These are phyloP conservation scores for Waitea zeae DNA, from an alignment of 1,284 basidiomycete species.

Conservation along the genomic window DNA sequence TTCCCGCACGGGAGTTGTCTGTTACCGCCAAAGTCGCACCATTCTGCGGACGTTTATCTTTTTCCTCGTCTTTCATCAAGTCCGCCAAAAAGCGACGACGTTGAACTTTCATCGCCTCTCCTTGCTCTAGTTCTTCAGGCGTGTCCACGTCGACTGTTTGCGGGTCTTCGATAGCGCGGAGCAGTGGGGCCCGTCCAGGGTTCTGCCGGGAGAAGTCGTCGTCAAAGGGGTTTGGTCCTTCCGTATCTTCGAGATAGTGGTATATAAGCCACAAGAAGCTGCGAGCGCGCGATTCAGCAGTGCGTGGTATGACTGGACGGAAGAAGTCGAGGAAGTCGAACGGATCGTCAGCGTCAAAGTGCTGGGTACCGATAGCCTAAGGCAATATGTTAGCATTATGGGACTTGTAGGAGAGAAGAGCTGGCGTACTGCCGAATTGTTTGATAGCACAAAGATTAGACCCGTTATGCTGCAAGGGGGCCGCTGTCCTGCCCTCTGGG, in stretches of 20 bases:
- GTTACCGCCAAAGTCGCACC: too few species aligned
- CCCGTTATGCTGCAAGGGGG: constrained; percentile 48
- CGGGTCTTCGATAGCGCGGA: constrained; percentile 32
- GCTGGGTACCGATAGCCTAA: constrained; percentile 34
- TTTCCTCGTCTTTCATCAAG: too few species aligned
- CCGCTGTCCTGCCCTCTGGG: constrained; percentile 25
- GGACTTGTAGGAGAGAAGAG: constrained; percentile 2
- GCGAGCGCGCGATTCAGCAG: constrained; percentile 41
- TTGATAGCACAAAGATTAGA: constrained; percentile 40
- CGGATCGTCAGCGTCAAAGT: constrained; percentile 36
- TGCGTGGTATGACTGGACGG: background rate
- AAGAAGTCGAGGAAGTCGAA: constrained; percentile 27
- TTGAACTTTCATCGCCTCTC: too few species aligned
- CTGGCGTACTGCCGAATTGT: constrained; percentile 29
- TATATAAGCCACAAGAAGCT: constrained; percentile 66
- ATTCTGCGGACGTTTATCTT: too few species aligned
- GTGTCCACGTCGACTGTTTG: constrained; percentile 51
- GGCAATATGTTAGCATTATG: constrained; percentile 7
- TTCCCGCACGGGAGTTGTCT: too few species aligned
- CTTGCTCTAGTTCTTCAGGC: constrained; percentile 44
- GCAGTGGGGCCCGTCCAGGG: constrained; percentile 34
- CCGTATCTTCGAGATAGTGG: constrained; percentile 52
- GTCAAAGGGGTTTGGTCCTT: constrained; percentile 43
- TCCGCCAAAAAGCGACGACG: too few species aligned
- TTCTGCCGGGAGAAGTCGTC: constrained; percentile 33